Conservation (phyloP, 176 grass and related monocot species). For the Alloteropsis semialata region DNA sequence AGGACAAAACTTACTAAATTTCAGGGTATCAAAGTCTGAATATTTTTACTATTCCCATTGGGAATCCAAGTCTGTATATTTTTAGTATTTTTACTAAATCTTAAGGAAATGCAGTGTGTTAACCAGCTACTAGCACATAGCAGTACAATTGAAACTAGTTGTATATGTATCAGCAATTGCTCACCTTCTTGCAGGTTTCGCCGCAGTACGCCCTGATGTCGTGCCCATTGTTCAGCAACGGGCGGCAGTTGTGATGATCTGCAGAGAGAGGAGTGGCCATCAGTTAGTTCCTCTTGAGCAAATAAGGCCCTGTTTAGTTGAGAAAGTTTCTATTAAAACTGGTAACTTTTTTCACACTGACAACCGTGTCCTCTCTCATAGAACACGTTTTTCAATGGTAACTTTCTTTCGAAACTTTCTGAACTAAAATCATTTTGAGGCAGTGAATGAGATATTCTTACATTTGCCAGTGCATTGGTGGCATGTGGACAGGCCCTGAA, state of each 20-base stretch:
- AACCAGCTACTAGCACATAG: neutral
- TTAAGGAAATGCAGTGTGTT: too few species aligned
- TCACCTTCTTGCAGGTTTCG: constrained; percentile 76
- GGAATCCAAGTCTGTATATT: neutral
- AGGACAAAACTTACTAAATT: neutral
- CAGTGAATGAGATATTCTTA: constrained; percentile 1
- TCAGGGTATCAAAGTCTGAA: neutral
- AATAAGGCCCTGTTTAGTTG: too few species aligned
- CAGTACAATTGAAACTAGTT: neutral
- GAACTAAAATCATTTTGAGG: too few species aligned
- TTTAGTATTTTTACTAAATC: neutral
- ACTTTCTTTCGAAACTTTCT: too few species aligned
- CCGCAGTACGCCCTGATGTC: constrained; percentile 41
- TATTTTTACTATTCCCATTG: neutral
- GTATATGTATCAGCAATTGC: neutral
- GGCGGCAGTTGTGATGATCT: constrained; percentile 69
- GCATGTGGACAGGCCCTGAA: constrained; percentile 38
- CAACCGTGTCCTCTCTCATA: too few species aligned
- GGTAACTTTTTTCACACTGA: too few species aligned
- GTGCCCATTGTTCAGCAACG: constrained; percentile 28
- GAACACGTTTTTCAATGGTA: too few species aligned
- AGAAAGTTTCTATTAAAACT: too few species aligned
- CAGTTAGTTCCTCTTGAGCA: neutral
- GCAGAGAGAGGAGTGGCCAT: constrained; percentile 9
- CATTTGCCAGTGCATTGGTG: constrained; percentile 60